Base-by-base conservation (phyloP, 148 eudicot species). In the Rhododendron kiyosumense region DNA sequence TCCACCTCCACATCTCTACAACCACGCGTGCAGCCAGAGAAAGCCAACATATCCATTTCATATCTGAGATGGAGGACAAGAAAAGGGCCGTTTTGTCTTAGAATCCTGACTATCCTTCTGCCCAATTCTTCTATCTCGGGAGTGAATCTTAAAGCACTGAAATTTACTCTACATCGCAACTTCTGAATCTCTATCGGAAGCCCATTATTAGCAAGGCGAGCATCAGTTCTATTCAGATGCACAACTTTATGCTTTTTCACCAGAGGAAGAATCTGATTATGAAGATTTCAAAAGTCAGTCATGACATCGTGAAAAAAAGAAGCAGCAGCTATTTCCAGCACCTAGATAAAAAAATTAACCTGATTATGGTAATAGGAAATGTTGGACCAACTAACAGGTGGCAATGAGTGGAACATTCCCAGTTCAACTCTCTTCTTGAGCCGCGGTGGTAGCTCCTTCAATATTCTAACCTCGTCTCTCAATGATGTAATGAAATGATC, bases 381-480 rank as follows among this genome's bases (percentile, higher is more conserved):
- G 88, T 93, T 91, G 24, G 97, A 94, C 97, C 97, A 94, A 86
- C 97, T 94, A 85, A 94, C 90, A 36, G 97, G 97, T 13, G 95
- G 85, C 88, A 94, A 83, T 13, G 95, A 93, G 86, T 89, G 88
- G 80, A 84, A 82, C 17, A 38, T 86, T 84, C 94, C 94, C 77
- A 86, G 86, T 85, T 93, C 92, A 74, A 90, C 90, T 88, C 97
- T 87, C 63, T 67, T 91, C 88, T 94, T 90, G 51, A 92, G 87
- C 85, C 90, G 89, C 3, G 94, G 90, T 2, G 97, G 97, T 9
- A 94, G 88, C 88, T 92, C 93, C 87, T 93, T 94, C 86, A 94
- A 87, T 76, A 93, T 88, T 84, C 97, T 87, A 81, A 94, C 94
- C 89, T 94, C 96, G 38, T 92, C 93, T 81, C 94, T 89, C 86